phyloP scores from a whole-genome alignment of 164 flowering plant species.

The Echeveria elegans region DNA sequence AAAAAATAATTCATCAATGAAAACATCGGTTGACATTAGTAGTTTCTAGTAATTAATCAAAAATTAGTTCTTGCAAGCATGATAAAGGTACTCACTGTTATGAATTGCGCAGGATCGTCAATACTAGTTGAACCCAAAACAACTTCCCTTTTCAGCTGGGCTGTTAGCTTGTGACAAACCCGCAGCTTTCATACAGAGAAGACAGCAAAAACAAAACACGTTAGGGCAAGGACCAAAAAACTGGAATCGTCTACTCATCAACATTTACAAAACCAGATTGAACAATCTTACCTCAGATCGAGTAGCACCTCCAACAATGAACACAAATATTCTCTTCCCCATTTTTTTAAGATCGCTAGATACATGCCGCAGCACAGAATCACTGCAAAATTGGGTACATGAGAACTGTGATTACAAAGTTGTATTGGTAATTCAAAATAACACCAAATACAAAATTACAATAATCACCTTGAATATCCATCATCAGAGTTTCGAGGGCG shows the following conservation, averaged over 20 bases:
- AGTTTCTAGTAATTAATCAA: background rate
- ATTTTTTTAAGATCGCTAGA: slow-evolving; percentile 82
- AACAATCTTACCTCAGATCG: slow-evolving; percentile 74
- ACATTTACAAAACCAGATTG: background rate
- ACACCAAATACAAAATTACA: background rate
- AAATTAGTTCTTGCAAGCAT: background rate
- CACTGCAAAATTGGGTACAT: slow-evolving; percentile 31
- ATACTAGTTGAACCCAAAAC: slow-evolving; percentile 87
- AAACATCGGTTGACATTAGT: background rate
- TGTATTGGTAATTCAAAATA: background rate
- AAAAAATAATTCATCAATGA: too few species aligned
- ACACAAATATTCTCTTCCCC: slow-evolving; percentile 91
- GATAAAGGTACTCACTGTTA: slow-evolving; percentile 43
- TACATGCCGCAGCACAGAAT: slow-evolving; percentile 64
- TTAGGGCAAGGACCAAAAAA: slow-evolving; percentile 3
- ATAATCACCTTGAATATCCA: slow-evolving; percentile 76
- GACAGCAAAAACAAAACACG: background rate
- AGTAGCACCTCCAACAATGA: slow-evolving; percentile 95
- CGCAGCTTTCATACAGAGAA: slow-evolving; percentile 44
- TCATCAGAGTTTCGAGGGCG: slow-evolving; percentile 78
- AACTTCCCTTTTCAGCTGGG: slow-evolving; percentile 71
- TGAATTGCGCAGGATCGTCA: slow-evolving; percentile 92
- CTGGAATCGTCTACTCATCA: background rate
- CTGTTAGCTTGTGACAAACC: slow-evolving; percentile 80
- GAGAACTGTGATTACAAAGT: background rate